Conservation (phyloP, 768 basidiomycete genomes). For the Leccinum rimulosum region DNA sequence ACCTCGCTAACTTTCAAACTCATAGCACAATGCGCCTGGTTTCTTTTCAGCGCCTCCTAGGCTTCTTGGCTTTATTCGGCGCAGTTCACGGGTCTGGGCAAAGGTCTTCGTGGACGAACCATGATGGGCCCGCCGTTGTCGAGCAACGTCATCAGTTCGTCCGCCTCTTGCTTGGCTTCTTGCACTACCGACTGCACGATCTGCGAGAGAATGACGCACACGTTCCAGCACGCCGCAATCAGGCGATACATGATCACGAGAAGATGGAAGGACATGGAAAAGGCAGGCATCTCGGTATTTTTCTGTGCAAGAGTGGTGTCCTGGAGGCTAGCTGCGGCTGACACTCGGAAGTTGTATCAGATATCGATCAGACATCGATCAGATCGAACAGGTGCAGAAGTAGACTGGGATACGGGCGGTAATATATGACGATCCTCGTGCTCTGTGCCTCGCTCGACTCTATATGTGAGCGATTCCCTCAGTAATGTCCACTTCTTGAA, state of each 20-base stretch:
- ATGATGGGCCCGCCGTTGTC: slow-evolving; percentile 1
- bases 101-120: neutral
- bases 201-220: slow-evolving; percentile 8
- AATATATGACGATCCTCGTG: no score
- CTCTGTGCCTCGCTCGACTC: no score
- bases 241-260: slow-evolving; percentile 8
- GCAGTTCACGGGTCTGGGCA: neutral
- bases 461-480: no score
- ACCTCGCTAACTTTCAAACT: neutral
- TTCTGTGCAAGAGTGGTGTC: no score
- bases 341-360: no score
- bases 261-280: neutral
- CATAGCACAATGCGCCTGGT: neutral
- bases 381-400: no score
- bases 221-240: slow-evolving; percentile 10
- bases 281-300: no score
- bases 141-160: slow-evolving; percentile 12
- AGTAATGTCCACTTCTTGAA: no score
- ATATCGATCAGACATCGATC: no score
- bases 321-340: no score
- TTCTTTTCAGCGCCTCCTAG: neutral
- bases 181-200: slow-evolving; percentile 5
- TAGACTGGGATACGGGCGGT: no score
- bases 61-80: neutral
- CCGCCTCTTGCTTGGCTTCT: slow-evolving; percentile 19